A percentile compares a stretch with the other conserved stretches of the same genome.
phyloP scores from a whole-genome alignment of 176 grass and related monocot genomes.

The Musa troglodytarum region DNA sequence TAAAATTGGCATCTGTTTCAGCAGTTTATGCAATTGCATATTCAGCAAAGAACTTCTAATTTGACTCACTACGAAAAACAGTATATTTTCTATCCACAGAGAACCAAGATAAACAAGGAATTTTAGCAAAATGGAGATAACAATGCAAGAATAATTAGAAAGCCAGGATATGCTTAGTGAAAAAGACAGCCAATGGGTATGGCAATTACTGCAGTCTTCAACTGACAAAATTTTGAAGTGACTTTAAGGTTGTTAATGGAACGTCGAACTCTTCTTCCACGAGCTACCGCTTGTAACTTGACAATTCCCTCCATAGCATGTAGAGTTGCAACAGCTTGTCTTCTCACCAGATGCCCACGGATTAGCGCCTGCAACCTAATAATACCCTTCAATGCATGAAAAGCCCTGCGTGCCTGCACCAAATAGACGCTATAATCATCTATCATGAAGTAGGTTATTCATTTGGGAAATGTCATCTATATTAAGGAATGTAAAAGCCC shows the following conservation, averaged over 20 bases:
- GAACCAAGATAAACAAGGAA: not conserved
- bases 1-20: too few relatives aligned
- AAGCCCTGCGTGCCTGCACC: constrained; percentile 75
- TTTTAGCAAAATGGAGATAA: not conserved
- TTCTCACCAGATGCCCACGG: constrained; percentile 84
- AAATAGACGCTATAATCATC: not conserved
- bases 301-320: constrained; percentile 51
- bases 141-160: not conserved
- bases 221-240: constrained; percentile 25
- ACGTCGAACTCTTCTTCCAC: constrained; percentile 55
- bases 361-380: constrained; percentile 91
- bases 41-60: too few relatives aligned
- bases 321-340: constrained; percentile 77
- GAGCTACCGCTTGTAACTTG: constrained; percentile 72
- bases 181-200: not conserved
- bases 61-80: too few relatives aligned
- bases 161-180: not conserved
- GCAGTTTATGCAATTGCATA: too few relatives aligned
- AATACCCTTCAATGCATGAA: constrained; percentile 80
- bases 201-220: constrained; percentile 31
- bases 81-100: too few relatives aligned
- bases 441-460: not conserved
- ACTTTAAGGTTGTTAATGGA: constrained; percentile 20
- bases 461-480: not conserved
- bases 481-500: too few relatives aligned